Base-by-base conservation (phyloP, 495 filamentous ascomycete species). In the Tuber calosporum region DNA sequence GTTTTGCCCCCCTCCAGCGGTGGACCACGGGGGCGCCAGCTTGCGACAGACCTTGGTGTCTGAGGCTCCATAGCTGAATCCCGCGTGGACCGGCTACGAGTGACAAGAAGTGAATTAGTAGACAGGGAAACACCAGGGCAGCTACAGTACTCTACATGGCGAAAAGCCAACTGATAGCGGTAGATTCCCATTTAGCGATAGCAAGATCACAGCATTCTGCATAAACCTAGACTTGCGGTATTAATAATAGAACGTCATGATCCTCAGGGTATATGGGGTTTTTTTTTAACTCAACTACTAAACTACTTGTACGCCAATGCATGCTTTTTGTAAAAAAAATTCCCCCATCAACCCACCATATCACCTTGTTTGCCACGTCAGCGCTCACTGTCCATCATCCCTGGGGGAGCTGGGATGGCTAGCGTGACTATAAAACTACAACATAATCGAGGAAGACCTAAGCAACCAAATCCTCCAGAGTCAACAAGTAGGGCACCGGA, bases 391-490 rank as follows among this genome's bases (percentile, higher is more conserved):
- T 4, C 48, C 48, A 58, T 13, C n/a, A 58, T 58, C 48, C 48
- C 48, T 58, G 48, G 8, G 48, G 8, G n/a, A 58, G 22, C n/a
- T 13, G 48, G 30, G 30, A 26, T 26, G 30, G 9, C n/a, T 13
- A 58, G 48, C n/a, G 9, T 11, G 48, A 30, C 48, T 58, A 58
- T 58, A 58, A 58, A 58, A 58, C n/a, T 58, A 58, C 48, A 58
- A n/a, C 53, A 62, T 62, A 62, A 62, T 34, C 53, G 13, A 62
- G 53, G 34, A 34, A 34, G 53, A 62, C 26, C 6, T 30, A 62
- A 62, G 34, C 53, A 62, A 62, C 11, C 26, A 30, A 26, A 62
- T 34, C 53, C 53, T 34, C 53, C 26, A 17, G 26, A 34, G 53
- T 62, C 26, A 6, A 62, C 53, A 62, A 62, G 11, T 26, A 26